Percentiles rank a stretch among this genome's conserved stretches.
Evolutionary conservation across 805 yeast species (phyloP).

Genomic region (Barnettozyma botsteinii): DNA sequence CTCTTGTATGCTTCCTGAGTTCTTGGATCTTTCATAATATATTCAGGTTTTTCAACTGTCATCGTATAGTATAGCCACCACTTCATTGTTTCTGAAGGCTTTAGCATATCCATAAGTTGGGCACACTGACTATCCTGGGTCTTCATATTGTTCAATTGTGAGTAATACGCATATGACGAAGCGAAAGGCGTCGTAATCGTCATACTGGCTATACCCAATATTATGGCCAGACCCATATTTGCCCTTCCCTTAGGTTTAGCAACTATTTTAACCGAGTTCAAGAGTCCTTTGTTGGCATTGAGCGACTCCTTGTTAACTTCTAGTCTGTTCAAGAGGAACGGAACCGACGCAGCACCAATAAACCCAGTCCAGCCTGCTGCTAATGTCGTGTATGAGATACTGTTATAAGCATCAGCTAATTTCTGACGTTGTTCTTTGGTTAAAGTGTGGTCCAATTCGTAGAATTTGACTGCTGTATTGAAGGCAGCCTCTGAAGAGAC

Average conservation of each 20-base stretch:
- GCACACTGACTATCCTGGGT: conserved; percentile 30
- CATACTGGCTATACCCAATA: conserved; percentile 38
- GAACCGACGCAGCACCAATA: conserved; percentile 36
- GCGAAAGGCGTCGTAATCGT: conserved; percentile 29
- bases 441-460: conserved; percentile 42
- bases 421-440: conserved; percentile 36
- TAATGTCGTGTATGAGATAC: conserved; percentile 31
- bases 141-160: conserved; percentile 28
- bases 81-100: conserved; percentile 30
- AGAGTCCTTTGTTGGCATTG: background rate
- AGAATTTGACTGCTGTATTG: conserved; percentile 40
- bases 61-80: conserved; percentile 50
- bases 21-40: conserved; percentile 52
- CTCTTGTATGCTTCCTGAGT: conserved; percentile 27
- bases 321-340: conserved; percentile 33
- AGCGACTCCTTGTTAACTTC: conserved; percentile 8
- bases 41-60: conserved; percentile 46
- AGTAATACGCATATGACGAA: conserved; percentile 28
- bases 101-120: conserved; percentile 25
- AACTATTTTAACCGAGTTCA: conserved; percentile 16
- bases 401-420: conserved; percentile 34
- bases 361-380: conserved; percentile 37
- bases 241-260: conserved; percentile 29
- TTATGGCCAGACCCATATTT: conserved; percentile 35
- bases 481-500: conserved; percentile 25